Base-by-base conservation (phyloP, 2,329 filamentous ascomycete genomes). In the Bertia moriformis region DNA sequence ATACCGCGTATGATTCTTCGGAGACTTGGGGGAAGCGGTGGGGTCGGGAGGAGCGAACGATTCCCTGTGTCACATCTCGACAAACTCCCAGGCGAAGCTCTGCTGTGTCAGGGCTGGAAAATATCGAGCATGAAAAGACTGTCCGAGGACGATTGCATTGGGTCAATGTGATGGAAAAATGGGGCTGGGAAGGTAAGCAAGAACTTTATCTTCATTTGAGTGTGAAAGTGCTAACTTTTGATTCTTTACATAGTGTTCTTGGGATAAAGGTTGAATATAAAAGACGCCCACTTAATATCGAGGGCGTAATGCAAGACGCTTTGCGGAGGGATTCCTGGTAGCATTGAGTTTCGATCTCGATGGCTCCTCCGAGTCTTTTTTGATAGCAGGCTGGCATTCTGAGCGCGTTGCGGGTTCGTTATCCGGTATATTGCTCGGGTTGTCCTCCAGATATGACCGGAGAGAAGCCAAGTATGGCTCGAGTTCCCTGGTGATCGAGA, bases 141-240 rank as follows among this genome's bases (percentile, higher is more conserved):
- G 71, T 78, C n/a, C 65, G 69, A 42, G 73, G 74, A 3, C 61
- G 62, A 37, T 54, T 74, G 46, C 74, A 79, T 53, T 80, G 74
- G 74, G 57, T 77, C 4, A 69, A 71, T 32, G 71, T 79, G 18
- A 78, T 78, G 74, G 65, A 65, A 44, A 73, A 78, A 45, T 77
- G 71, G 71, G 58, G 62, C 12, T 79, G 74, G 73, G 72, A 78
- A 64, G 65, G 73, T 76, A 56, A 56, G 65, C n/a, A n/a, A n/a
- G n/a, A n/a, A n/a, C 24, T 29, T 29, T 29, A 29, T 29, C 24
- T 29, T 29, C 10, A 10, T 29, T n/a, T 29, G 24, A 10, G 10
- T 29, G 24, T 10, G n/a, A n/a, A n/a, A 10, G 10, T 29, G 24
- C 24, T 29, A 29, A n/a, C n/a, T 10, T n/a, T 29, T 29, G 10